Percentiles rank a stretch among this genome's conserved stretches.
phyloP scores from a whole-genome alignment of 73 alveolate genomes.

The Symbiodinium natans region DNA sequence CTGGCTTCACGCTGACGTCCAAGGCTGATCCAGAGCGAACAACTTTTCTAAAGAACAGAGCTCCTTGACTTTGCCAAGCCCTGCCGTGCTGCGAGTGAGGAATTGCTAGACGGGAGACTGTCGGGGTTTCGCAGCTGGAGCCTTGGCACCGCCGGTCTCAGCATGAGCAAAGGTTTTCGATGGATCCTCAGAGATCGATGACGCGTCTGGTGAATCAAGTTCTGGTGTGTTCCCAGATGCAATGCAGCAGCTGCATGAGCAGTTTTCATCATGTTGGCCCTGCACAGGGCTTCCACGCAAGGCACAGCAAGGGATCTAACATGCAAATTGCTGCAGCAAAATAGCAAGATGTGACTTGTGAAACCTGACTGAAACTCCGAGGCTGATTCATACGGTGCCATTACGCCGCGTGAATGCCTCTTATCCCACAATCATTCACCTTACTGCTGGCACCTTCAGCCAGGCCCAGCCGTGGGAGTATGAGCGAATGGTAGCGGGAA shows the following conservation, averaged over 20 bases:
- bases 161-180: neutral
- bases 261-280: no score
- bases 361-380: no score
- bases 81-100: no score
- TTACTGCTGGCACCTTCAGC: constrained; percentile 54
- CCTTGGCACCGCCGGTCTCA: no score
- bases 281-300: no score
- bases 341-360: no score
- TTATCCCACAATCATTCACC: constrained; percentile 30
- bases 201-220: neutral
- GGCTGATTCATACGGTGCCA: constrained; percentile 42
- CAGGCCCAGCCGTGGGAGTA: constrained; percentile 20
- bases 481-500: no score
- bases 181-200: neutral
- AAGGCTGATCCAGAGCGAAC: neutral
- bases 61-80: neutral
- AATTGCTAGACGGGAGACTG: no score
- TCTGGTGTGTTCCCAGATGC: neutral
- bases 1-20: neutral
- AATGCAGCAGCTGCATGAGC: no score
- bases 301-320: no score
- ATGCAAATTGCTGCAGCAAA: no score
- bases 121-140: no score
- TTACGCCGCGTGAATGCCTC: constrained; percentile 31
- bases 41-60: neutral